Evolutionary conservation across 2,329 filamentous ascomycete species (phyloP), one percentile per base, ranked within the genome.

Genomic region (Malbranchea zuffiana): DNA sequence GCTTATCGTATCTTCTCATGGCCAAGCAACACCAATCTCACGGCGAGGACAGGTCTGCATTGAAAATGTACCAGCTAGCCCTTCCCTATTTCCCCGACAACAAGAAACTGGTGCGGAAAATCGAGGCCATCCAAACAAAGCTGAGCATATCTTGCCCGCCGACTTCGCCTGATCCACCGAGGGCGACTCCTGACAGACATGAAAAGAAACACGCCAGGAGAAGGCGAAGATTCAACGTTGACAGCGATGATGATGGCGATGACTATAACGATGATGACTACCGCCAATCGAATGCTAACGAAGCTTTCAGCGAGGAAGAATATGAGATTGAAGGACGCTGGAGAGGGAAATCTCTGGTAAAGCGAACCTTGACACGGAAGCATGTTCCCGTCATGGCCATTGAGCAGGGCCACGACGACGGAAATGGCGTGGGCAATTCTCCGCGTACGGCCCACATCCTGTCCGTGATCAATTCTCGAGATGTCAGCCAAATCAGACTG

Each of bases 21-120:
- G 88, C 85, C 1, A 82, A 90, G 47, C 86, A 95, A 55, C 82
- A 92, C 52, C 86, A 87, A 53, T 83, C 85, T 35, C 72, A 76
- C 3, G 85, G 85, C 2, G 83, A 95, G 47, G 78, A 92, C 35
- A 67, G 66, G 3, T 82, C 75, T 21, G 85, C 87, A 0, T 62
- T 96, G 42, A 77, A 75, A 48, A 88, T 90, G 75, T 95, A 93
- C 53, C 80, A 88, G 55, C 67, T 83, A 45, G 88, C 88, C 0
- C 62, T 85, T 35, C 81, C 83, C 0, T 90, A 76, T 59, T 96
- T 96, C 50, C 87, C 87, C 0, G 78, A 77, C 1, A 90, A 95
- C 54, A 71, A 76, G 32, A 94, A 88, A 61, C 67, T 80, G n/a
- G 62, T 62, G 18, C 45, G 55, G 20, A 78, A 77, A 55, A 75